Percentiles rank a stretch among this genome's conserved stretches.
Evolutionary conservation across 2,329 filamentous ascomycete genomes (phyloP).

Genomic region (Blastomyces gilchristii): DNA sequence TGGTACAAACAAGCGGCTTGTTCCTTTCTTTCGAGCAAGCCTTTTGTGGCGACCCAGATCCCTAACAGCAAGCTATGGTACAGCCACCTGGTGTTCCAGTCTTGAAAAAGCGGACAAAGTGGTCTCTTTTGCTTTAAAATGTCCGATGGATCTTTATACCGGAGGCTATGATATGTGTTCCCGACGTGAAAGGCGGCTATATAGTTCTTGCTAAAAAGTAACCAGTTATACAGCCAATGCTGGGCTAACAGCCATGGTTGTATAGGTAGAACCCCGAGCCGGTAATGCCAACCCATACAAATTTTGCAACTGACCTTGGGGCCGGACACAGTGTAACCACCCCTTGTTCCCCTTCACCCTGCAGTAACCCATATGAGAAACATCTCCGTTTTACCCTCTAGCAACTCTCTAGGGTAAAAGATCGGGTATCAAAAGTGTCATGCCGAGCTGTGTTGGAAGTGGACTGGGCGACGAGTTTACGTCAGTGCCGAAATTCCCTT

Average conservation of each 20-base stretch:
- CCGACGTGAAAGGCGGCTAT: background rate
- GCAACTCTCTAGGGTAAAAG: background rate
- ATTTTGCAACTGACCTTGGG: background rate
- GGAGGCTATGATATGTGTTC: background rate
- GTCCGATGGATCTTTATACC: background rate
- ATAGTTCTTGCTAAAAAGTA: background rate
- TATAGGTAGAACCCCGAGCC: background rate
- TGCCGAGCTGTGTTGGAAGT: background rate
- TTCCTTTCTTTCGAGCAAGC: background rate
- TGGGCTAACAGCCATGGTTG: background rate
- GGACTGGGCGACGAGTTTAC: background rate
- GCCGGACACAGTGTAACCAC: background rate
- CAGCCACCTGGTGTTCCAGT: background rate
- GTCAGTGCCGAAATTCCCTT: background rate
- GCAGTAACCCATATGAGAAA: slow-evolving; percentile 6
- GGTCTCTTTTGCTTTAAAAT: background rate
- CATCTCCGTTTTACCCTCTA: background rate
- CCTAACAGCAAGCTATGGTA: background rate
- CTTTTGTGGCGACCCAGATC: background rate
- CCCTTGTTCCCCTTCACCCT: background rate
- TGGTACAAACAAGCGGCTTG: background rate
- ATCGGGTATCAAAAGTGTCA: background rate
- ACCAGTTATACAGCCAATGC: slow-evolving; percentile 1
- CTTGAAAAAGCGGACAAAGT: background rate
- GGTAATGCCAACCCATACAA: background rate